A percentile compares a stretch with the other conserved stretches of the same genome.
Evolutionary conservation across 208 protist species (phyloP).

Genomic region (Acanthamoeba healyi): DNA sequence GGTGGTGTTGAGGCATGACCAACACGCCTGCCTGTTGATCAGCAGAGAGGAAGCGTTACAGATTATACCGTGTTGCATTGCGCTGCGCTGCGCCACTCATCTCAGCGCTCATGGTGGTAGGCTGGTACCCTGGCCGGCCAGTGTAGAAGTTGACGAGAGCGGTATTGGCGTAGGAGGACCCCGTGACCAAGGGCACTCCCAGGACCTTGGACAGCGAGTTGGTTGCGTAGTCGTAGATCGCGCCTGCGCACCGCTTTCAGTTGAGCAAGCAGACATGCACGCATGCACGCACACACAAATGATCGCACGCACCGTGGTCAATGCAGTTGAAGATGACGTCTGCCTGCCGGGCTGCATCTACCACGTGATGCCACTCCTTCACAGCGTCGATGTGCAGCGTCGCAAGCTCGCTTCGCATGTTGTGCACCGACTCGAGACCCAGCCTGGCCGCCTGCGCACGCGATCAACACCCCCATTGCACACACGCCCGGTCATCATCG

Average conservation of each 20-base stretch:
- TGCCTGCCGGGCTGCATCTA: background rate
- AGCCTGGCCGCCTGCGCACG: background rate
- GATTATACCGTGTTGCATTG: no score
- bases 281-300: no score
- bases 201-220: constrained; percentile 33
- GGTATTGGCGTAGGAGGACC: constrained; percentile 60
- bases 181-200: background rate
- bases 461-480: no score
- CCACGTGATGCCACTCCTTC: constrained; percentile 11
- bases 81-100: no score
- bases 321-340: constrained; percentile 64
- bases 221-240: constrained; percentile 39
- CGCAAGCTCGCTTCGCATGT: background rate
- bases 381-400: constrained; percentile 55
- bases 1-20: constrained; percentile 41
- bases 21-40: no score
- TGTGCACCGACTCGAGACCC: background rate
- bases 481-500: no score
- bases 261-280: no score
- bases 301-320: background rate
- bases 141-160: constrained; percentile 45
- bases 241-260: no score
- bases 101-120: no score
- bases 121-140: background rate
- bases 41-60: no score